Evolutionary conservation across 2,329 filamentous ascomycete genomes (phyloP).

Genomic region (Tolypocladium endophyticum): DNA sequence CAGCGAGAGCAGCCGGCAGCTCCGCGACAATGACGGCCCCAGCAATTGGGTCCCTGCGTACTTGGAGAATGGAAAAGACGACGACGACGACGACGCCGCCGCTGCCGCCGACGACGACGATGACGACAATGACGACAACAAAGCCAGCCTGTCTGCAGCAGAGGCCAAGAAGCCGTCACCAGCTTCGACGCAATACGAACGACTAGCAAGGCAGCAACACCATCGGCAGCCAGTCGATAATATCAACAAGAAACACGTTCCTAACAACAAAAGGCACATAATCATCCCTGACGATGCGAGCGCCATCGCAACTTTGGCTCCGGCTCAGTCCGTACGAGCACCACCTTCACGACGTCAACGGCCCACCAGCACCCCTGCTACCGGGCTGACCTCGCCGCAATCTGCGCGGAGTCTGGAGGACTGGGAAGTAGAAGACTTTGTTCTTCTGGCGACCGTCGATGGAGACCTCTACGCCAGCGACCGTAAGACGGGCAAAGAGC

Average conservation of each 20-base stretch:
- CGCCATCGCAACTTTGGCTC: conserved; percentile 97
- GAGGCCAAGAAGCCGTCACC: not conserved
- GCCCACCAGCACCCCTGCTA: conserved; percentile 46
- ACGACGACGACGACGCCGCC: conserved; percentile 11
- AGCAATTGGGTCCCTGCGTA: conserved; percentile 19
- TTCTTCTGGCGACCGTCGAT: conserved; percentile 99
- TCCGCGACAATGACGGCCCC: conserved; percentile 15
- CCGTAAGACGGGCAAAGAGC: conserved; percentile 70
- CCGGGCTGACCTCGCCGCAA: conserved; percentile 70
- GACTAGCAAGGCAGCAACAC: conserved; percentile 1
- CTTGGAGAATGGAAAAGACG: not conserved
- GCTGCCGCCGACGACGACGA: conserved; percentile 5
- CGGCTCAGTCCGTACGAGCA: conserved; percentile 92
- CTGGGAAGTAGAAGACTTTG: conserved; percentile 99
- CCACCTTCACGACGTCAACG: conserved; percentile 52
- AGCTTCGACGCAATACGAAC: not conserved
- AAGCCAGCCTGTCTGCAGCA: too few species aligned
- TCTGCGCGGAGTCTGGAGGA: conserved; percentile 95
- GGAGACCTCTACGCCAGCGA: conserved; percentile 89
- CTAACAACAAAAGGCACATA: conserved; percentile 18
- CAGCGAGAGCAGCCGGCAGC: conserved; percentile 15
- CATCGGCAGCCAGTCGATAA: conserved; percentile 7
- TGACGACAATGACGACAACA: not conserved
- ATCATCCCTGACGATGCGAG: conserved; percentile 61
- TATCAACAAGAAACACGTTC: conserved; percentile 4